Conservation (phyloP, 164 flowering plant genomes). For the Litsea cubeba region DNA sequence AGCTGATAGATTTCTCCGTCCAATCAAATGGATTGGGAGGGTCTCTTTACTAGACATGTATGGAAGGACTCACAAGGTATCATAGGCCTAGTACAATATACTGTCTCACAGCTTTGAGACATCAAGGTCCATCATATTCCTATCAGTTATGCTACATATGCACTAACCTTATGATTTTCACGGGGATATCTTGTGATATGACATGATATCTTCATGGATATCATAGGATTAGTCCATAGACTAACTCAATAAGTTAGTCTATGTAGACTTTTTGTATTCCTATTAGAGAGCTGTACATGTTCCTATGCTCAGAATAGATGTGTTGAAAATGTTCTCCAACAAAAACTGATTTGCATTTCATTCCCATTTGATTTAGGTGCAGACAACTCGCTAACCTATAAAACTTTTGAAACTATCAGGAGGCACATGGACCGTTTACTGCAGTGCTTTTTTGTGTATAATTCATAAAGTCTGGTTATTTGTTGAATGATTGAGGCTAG, state of each 20-base stretch:
- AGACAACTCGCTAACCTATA: background rate
- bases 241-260: no score
- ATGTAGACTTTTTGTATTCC: no score
- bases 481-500: background rate
- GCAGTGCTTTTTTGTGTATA: background rate
- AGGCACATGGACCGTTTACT: background rate
- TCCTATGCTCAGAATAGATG: background rate
- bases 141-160: no score
- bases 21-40: slow-evolving; percentile 24
- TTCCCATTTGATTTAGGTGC: background rate
- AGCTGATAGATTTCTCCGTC: background rate
- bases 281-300: background rate
- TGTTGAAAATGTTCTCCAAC: background rate
- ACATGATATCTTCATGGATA: no score
- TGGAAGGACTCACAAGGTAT: background rate
- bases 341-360: background rate
- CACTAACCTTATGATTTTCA: no score
- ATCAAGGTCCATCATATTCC: background rate
- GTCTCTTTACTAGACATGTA: slow-evolving; percentile 13
- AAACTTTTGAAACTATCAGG: background rate
- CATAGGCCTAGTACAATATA: slow-evolving; percentile 16
- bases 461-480: no score
- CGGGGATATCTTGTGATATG: no score
- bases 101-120: slow-evolving; percentile 31
- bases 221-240: no score